Percentiles rank a stretch among this genome's conserved stretches.
phyloP scores from a whole-genome alignment of 768 basidiomycete species.

The Suillus subaureus region DNA sequence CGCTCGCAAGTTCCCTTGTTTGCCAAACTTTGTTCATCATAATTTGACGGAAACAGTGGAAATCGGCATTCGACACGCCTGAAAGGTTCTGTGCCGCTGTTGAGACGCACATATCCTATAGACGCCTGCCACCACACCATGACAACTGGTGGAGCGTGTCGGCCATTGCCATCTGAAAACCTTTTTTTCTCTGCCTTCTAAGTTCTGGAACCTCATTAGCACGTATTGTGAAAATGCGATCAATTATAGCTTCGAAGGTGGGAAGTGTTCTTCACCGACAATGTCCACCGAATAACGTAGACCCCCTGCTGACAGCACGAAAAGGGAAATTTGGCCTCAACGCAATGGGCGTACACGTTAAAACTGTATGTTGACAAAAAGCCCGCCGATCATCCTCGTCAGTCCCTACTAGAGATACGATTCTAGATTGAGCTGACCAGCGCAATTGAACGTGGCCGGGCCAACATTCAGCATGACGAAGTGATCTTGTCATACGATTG shows the following conservation, averaged over 20 bases:
- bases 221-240: neutral
- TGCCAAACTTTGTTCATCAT: neutral
- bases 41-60: constrained; percentile 14
- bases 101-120: constrained; percentile 14
- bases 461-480: neutral
- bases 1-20: neutral
- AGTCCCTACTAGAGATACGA: neutral
- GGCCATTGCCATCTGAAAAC: neutral
- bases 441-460: neutral
- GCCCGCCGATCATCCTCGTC: neutral
- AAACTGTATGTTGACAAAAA: constrained; percentile 1
- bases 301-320: neutral
- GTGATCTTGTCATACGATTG: neutral
- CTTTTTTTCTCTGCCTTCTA: neutral
- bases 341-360: neutral
- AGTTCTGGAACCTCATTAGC: neutral
- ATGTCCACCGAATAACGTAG: neutral
- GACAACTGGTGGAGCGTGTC: neutral
- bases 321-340: neutral
- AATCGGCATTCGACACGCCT: constrained; percentile 28
- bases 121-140: constrained; percentile 8
- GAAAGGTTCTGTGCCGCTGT: constrained; percentile 31
- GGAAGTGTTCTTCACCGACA: neutral
- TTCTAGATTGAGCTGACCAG: neutral
- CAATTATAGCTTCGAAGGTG: neutral